Conservation (phyloP, 2,329 filamentous ascomycete genomes). For the Metarhizium sp. region DNA sequence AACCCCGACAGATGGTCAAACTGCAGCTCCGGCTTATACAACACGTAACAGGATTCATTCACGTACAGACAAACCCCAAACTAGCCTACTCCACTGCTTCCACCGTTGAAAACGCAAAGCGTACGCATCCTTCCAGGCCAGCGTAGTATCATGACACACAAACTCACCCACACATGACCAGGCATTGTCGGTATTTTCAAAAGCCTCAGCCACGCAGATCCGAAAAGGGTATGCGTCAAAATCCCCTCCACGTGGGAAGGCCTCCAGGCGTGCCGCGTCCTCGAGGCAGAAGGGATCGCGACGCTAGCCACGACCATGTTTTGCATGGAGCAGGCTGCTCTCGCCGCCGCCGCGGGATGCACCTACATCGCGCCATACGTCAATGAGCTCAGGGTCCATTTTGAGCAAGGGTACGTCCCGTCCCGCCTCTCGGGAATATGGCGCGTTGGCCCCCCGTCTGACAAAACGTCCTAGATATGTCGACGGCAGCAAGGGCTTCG, state of each 20-base stretch:
- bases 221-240: slow-evolving; percentile 49
- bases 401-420: slow-evolving; percentile 34
- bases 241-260: slow-evolving; percentile 56
- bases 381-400: slow-evolving; percentile 55
- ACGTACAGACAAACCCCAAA: slow-evolving; percentile 52
- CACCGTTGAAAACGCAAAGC: slow-evolving; percentile 39
- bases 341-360: slow-evolving; percentile 48
- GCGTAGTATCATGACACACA: not conserved
- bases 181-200: slow-evolving; percentile 41
- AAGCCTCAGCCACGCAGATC: slow-evolving; percentile 33
- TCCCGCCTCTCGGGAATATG: not conserved
- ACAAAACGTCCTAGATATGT: slow-evolving; percentile 26
- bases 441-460: not conserved
- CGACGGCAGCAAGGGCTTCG: slow-evolving; percentile 39
- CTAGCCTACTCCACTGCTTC: slow-evolving; percentile 39
- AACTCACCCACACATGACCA: slow-evolving; percentile 14
- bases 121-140: slow-evolving; percentile 24
- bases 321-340: slow-evolving; percentile 47
- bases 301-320: slow-evolving; percentile 57
- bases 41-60: slow-evolving; percentile 40
- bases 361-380: slow-evolving; percentile 58
- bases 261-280: slow-evolving; percentile 44
- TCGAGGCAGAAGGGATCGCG: slow-evolving; percentile 44
- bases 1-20: slow-evolving; percentile 38
- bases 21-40: slow-evolving; percentile 41